Conservation (phyloP, 495 filamentous ascomycete genomes). For the Pyronema domesticum region DNA sequence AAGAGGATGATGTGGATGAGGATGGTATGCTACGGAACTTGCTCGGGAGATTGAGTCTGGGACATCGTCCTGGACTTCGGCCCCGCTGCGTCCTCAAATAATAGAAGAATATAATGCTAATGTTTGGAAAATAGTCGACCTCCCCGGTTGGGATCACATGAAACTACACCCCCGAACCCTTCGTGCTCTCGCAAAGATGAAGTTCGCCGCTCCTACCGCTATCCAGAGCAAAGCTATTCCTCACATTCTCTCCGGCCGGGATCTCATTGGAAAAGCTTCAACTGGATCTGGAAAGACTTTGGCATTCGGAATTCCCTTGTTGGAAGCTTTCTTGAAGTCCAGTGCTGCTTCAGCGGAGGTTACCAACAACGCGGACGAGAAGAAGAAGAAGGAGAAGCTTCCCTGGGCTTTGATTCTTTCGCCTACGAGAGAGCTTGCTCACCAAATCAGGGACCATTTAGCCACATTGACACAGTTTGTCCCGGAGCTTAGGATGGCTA, state of each 20-base stretch:
- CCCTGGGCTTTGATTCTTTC: conserved; percentile 81
- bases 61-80: no score
- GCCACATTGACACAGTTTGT: conserved; percentile 48
- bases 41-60: not conserved
- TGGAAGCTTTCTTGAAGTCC: conserved; percentile 41
- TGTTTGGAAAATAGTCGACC: conserved; percentile 26
- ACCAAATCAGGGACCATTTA: conserved; percentile 73
- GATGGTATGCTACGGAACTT: conserved; percentile 14
- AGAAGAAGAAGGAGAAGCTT: conserved; percentile 27
- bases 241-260: conserved; percentile 51
- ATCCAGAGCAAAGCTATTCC: conserved; percentile 69
- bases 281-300: conserved; percentile 76
- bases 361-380: conserved; percentile 25
- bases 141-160: conserved; percentile 61
- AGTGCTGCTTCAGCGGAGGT: conserved; percentile 14
- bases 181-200: conserved; percentile 55
- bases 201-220: conserved; percentile 58
- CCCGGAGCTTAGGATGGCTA: conserved; percentile 48
- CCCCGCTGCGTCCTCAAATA: no score
- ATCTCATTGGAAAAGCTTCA: conserved; percentile 64
- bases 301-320: conserved; percentile 62
- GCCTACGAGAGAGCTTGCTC: conserved; percentile 81
- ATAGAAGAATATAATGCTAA: no score
- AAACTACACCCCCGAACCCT: conserved; percentile 50
- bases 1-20: conserved; percentile 23